These are phyloP conservation scores for Boletales sp. DNA, from an alignment of 768 basidiomycete genomes.

Conservation along the genomic window DNA sequence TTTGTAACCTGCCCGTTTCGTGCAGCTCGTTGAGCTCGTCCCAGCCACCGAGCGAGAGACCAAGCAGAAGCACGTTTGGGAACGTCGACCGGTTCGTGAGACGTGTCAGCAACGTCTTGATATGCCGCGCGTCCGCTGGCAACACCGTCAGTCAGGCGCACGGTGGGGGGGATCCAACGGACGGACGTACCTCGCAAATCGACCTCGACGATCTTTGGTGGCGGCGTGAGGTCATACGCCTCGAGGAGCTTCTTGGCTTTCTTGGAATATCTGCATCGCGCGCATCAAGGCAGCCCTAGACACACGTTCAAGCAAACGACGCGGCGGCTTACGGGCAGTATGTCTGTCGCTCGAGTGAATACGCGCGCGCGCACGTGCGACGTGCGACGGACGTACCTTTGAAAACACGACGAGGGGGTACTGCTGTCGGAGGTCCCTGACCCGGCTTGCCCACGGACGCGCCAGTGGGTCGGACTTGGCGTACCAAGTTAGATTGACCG, in stretches of 20 bases:
- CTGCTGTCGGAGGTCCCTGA: constrained; percentile 40
- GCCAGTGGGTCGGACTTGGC: constrained; percentile 8
- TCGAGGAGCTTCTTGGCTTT: constrained; percentile 47
- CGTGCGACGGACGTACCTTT: constrained; percentile 46
- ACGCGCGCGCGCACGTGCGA: background rate
- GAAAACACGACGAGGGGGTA: constrained; percentile 77
- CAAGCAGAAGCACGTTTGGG: constrained; percentile 68
- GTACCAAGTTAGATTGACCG: constrained; percentile 53
- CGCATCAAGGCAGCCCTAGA: background rate
- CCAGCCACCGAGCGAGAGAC: constrained; percentile 62
- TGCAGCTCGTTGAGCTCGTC: constrained; percentile 54
- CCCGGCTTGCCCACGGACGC: constrained; percentile 27
- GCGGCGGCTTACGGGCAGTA: constrained; percentile 64
- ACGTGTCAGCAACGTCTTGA: constrained; percentile 65
- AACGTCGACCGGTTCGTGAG: constrained; percentile 68
- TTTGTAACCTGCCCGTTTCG: constrained; percentile 39
- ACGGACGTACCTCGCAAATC: constrained; percentile 56
- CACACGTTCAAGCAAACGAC: background rate
- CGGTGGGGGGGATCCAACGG: too few species aligned
- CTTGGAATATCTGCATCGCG: constrained; percentile 23
- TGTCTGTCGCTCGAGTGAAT: constrained; percentile 38
- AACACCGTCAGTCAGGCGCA: background rate
- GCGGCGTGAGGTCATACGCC: constrained; percentile 55
- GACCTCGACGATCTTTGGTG: constrained; percentile 71
- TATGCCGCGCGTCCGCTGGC: constrained; percentile 55